Evolutionary conservation across 2,329 filamentous ascomycete species (phyloP).

Genomic region (Colletotrichum viniferum): DNA sequence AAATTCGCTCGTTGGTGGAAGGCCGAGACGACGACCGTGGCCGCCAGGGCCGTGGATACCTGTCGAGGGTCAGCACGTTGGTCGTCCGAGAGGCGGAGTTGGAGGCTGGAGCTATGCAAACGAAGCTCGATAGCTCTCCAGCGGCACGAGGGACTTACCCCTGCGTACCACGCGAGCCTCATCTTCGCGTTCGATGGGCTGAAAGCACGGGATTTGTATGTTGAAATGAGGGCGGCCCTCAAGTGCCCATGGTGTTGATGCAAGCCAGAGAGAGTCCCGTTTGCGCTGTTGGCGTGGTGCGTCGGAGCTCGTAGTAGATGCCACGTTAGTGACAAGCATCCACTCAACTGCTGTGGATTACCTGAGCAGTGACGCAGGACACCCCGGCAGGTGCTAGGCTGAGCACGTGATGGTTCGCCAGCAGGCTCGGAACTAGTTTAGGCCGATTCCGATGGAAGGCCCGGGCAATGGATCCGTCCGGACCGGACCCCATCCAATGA

Average conservation of each 20-base stretch:
- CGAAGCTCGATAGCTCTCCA: neutral
- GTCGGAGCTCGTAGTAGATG: conserved; percentile 29
- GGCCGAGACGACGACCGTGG: conserved; percentile 83
- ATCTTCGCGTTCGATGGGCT: conserved; percentile 46
- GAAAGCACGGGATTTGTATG: conserved; percentile 7
- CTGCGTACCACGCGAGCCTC: conserved; percentile 65
- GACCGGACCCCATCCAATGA: neutral
- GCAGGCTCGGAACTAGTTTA: neutral
- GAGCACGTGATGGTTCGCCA: neutral
- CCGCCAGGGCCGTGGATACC: conserved; percentile 84
- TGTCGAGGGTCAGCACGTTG: conserved; percentile 35
- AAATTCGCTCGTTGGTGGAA: conserved; percentile 97
- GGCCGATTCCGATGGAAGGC: neutral
- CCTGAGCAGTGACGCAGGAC: conserved; percentile 18
- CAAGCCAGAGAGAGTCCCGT: conserved; percentile 6
- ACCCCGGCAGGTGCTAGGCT: neutral
- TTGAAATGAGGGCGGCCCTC: conserved; percentile 25
- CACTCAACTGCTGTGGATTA: conserved; percentile 12
- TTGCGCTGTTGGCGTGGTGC: conserved; percentile 2
- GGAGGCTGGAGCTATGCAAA: neutral
- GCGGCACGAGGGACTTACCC: conserved; percentile 49
- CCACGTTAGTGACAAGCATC: conserved; percentile 32
- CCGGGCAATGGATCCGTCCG: neutral
- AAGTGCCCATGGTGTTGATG: conserved; percentile 40
- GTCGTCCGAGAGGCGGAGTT: neutral